Evolutionary conservation across 2,329 filamentous ascomycete species (phyloP).

Genomic region (Paracoccidioides lutzii): DNA sequence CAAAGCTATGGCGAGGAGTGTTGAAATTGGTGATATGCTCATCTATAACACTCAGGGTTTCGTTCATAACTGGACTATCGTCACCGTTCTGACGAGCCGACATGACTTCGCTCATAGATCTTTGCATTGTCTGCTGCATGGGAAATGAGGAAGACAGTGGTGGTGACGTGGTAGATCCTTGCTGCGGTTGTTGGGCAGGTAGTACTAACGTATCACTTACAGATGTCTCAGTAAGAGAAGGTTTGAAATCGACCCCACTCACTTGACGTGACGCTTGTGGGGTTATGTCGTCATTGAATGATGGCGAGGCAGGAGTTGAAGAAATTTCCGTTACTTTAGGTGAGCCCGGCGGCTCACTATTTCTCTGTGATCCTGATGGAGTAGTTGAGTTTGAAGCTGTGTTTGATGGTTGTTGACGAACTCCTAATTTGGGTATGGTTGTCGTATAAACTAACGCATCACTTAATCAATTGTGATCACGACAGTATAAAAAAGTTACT

Average conservation of each 20-base stretch:
- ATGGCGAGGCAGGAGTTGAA: constrained; percentile 15
- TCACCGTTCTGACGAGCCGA: constrained; percentile 39
- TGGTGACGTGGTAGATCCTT: constrained; percentile 23
- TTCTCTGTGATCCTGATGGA: not conserved
- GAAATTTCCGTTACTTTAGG: constrained; percentile 6
- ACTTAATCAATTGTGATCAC: constrained; percentile 17
- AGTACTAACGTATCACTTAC: not conserved
- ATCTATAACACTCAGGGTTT: constrained; percentile 90
- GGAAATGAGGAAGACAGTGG: constrained; percentile 22
- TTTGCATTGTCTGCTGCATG: constrained; percentile 28
- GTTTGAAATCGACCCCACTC: constrained; percentile 21
- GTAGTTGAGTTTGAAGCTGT: constrained; percentile 4
- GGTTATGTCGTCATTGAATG: constrained; percentile 25
- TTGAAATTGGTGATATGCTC: constrained; percentile 88
- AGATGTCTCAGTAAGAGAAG: constrained; percentile 12
- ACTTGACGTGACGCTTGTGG: constrained; percentile 30
- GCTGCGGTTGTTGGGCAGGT: constrained; percentile 14
- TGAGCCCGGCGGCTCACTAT: not conserved
- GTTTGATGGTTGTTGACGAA: constrained; percentile 6
- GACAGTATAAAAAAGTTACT: not conserved
- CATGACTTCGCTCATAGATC: constrained; percentile 34
- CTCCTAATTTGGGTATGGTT: constrained; percentile 11
- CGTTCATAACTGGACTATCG: constrained; percentile 73
- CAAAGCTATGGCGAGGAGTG: constrained; percentile 44
- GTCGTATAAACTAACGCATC: constrained; percentile 19